phyloP scores from a whole-genome alignment of 352 stramenopile genomes.

The Globisporangium mamillatum region DNA sequence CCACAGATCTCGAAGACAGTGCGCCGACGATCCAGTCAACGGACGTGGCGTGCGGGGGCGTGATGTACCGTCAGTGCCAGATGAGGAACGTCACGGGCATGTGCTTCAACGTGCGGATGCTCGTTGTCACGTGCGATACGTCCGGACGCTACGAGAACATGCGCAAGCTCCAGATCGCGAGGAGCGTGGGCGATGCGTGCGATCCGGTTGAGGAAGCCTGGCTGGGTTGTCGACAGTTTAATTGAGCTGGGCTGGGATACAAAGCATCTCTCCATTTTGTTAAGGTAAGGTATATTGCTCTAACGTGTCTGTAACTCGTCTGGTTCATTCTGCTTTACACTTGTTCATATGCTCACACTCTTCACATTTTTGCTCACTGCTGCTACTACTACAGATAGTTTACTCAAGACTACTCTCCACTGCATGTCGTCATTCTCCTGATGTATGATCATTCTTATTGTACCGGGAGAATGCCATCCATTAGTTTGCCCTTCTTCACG shows the following conservation, averaged over 20 bases:
- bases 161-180: conserved; percentile 27
- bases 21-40: conserved; percentile 27
- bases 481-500: no score
- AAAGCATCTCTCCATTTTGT: background rate
- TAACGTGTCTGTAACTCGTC: background rate
- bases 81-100: conserved; percentile 27
- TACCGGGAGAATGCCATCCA: background rate
- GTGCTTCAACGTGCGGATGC: conserved; percentile 35
- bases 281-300: background rate
- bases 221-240: conserved; percentile 8
- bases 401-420: background rate
- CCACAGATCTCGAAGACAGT: conserved; percentile 7
- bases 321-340: background rate
- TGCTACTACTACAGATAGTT: background rate
- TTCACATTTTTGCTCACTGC: conserved; percentile 3
- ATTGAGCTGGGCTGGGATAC: background rate
- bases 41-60: conserved; percentile 26
- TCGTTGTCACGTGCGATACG: conserved; percentile 31
- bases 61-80: conserved; percentile 30
- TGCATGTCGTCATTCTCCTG: background rate
- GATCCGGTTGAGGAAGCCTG: conserved; percentile 14
- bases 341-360: conserved; percentile 1
- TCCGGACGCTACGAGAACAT: conserved; percentile 21
- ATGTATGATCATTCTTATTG: background rate
- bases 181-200: conserved; percentile 11